phyloP scores from a whole-genome alignment of 2,329 filamentous ascomycete species.

The Pseudophaeomoniella oleicola region DNA sequence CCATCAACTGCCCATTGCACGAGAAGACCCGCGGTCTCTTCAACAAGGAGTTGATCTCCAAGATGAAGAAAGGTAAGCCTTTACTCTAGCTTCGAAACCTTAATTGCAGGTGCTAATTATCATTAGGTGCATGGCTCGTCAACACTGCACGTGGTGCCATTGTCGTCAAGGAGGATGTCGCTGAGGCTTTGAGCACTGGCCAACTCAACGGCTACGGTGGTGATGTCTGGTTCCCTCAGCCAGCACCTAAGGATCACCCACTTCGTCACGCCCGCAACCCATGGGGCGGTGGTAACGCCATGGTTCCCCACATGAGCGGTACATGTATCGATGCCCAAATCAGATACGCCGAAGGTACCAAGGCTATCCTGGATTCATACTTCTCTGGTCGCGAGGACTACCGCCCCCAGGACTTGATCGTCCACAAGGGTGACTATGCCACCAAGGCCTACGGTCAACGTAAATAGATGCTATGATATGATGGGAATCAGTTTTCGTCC shows the following conservation, averaged over 20 bases:
- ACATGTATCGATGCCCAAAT: conserved; percentile 97
- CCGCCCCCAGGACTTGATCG: conserved; percentile 77
- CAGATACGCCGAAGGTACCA: conserved; percentile 75
- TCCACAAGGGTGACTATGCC: conserved; percentile 78
- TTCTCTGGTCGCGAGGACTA: conserved; percentile 81
- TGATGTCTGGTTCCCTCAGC: conserved; percentile 83
- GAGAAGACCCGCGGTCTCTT: conserved; percentile 94
- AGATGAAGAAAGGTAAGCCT: conserved; percentile 86
- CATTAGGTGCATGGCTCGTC: conserved; percentile 74
- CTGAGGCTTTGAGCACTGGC: conserved; percentile 77
- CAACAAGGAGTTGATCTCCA: conserved; percentile 95
- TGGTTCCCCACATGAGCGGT: conserved; percentile 97
- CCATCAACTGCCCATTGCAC: conserved; percentile 98
- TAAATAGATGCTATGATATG: background rate
- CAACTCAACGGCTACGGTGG: conserved; percentile 44
- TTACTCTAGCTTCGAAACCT: background rate
- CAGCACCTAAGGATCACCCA: conserved; percentile 81
- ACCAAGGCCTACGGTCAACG: conserved; percentile 86
- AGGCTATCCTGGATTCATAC: conserved; percentile 84
- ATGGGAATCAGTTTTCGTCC: background rate
- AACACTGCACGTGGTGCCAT: conserved; percentile 99
- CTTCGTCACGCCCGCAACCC: conserved; percentile 88
- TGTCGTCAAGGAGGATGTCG: conserved; percentile 98
- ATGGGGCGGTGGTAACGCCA: conserved; percentile 94
- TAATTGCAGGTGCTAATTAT: conserved; percentile 3